Conservation (phyloP, 1,284 basidiomycete species). For the Abortiporus biennis region DNA sequence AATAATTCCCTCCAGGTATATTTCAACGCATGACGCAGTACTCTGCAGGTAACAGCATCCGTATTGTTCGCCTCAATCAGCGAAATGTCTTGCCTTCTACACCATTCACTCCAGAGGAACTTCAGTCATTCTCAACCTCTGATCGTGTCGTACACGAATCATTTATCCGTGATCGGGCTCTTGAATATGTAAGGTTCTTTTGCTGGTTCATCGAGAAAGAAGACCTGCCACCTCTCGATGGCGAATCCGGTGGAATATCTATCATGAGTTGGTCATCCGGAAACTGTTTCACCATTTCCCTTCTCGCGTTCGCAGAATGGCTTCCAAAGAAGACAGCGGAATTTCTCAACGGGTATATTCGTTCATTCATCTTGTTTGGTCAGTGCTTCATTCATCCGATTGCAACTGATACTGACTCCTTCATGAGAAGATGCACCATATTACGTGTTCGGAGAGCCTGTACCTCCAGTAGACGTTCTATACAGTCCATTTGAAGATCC, state of each 20-base stretch:
- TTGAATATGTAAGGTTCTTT: not conserved
- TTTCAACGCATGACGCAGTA: not conserved
- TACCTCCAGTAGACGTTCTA: too few species aligned
- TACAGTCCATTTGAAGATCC: not conserved
- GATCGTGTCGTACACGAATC: not conserved
- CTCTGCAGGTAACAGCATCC: not conserved
- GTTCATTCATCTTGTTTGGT: constrained; percentile 3
- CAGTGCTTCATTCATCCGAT: not conserved
- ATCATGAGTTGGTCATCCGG: not conserved
- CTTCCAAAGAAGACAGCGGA: not conserved
- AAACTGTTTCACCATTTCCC: not conserved
- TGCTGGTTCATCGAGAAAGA: constrained; percentile 2
- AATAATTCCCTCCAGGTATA: not conserved
- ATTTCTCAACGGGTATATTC: not conserved
- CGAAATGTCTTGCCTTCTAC: not conserved
- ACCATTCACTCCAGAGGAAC: not conserved
- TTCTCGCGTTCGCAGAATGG: not conserved
- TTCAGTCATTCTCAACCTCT: not conserved
- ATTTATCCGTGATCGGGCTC: not conserved
- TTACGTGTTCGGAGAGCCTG: not conserved
- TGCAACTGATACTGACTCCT: not conserved
- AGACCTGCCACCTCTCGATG: not conserved
- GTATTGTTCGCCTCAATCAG: constrained; percentile 1
- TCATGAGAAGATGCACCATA: not conserved
- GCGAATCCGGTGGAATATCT: not conserved